Percentiles rank a stretch among this genome's conserved stretches.
phyloP scores from a whole-genome alignment of 2,329 filamentous ascomycete genomes.

The Penicillium sp. region DNA sequence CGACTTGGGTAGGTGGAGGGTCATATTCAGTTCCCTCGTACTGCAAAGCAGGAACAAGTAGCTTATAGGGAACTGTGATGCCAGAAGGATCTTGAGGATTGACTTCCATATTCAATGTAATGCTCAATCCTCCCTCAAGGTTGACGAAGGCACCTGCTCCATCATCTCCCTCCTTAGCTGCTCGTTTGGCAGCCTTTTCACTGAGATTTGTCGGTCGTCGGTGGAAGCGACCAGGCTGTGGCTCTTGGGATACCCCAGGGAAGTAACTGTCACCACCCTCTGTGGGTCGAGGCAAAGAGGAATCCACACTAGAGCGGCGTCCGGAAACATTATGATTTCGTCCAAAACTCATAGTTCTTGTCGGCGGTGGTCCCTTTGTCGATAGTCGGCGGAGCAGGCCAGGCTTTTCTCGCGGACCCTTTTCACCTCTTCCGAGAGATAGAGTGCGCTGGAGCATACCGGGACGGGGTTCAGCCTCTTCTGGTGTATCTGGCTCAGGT shows the following conservation, averaged over 20 bases:
- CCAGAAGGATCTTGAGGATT: slow-evolving; percentile 83
- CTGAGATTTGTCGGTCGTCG: slow-evolving; percentile 72
- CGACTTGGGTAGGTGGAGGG: slow-evolving; percentile 37
- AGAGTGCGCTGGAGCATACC: slow-evolving; percentile 60
- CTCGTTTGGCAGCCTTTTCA: slow-evolving; percentile 62
- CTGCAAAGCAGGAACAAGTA: slow-evolving; percentile 78
- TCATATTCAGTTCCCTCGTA: slow-evolving; percentile 52
- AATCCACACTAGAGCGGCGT: slow-evolving; percentile 43
- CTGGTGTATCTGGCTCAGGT: slow-evolving; percentile 55
- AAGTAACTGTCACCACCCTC: slow-evolving; percentile 41
- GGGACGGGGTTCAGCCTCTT: slow-evolving; percentile 34
- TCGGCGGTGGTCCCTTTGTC: slow-evolving; percentile 42
- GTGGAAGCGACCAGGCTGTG: slow-evolving; percentile 58
- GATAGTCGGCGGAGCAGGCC: slow-evolving; percentile 54
- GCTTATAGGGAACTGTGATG: slow-evolving; percentile 82
- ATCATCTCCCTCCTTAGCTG: slow-evolving; percentile 57
- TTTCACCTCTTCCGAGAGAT: slow-evolving; percentile 63
- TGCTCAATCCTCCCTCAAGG: slow-evolving; percentile 80
- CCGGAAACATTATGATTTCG: slow-evolving; percentile 23
- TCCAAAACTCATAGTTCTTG: slow-evolving; percentile 43
- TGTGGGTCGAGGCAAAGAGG: slow-evolving; percentile 29
- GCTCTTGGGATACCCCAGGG: slow-evolving; percentile 24
- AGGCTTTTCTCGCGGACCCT: slow-evolving; percentile 40
- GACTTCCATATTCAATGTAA: slow-evolving; percentile 88
- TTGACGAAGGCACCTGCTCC: slow-evolving; percentile 66